These are phyloP conservation scores for Mrakia frigida DNA, from an alignment of 768 basidiomycete genomes.

Conservation along the genomic window DNA sequence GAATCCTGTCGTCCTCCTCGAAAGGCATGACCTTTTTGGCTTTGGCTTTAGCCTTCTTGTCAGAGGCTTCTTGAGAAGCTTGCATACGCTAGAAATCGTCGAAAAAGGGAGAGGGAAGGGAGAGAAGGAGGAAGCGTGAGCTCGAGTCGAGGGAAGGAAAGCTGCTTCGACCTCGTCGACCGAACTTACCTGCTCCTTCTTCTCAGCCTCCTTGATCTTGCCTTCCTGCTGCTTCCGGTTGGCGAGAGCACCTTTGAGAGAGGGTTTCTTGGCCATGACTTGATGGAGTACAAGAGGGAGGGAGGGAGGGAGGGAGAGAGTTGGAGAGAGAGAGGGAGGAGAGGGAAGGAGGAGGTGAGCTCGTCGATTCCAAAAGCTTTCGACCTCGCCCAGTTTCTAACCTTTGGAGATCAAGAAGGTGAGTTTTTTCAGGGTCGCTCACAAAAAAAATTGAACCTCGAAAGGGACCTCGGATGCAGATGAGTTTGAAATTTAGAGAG, in stretches of 20 bases:
- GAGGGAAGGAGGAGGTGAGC: neutral
- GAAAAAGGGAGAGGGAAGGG: neutral
- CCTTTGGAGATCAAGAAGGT: too few relatives aligned
- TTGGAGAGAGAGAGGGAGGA: neutral
- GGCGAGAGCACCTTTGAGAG: conserved; percentile 9
- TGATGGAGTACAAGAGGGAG: neutral
- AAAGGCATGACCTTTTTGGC: conserved; percentile 23
- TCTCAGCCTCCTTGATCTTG: conserved; percentile 26
- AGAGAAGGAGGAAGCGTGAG: neutral
- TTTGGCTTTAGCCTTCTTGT: conserved; percentile 26
- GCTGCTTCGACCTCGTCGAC: neutral
- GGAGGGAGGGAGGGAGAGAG: neutral
- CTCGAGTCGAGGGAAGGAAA: neutral
- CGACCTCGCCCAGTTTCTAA: neutral
- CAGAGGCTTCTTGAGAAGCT: conserved; percentile 13
- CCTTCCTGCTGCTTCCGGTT: conserved; percentile 14
- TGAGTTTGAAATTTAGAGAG: too few relatives aligned
- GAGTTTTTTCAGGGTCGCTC: too few relatives aligned
- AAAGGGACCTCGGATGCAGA: too few relatives aligned
- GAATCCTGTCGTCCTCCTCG: conserved; percentile 42
- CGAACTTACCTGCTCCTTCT: conserved; percentile 14
- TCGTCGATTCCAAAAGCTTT: neutral
- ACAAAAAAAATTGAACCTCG: too few relatives aligned
- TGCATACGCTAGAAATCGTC: neutral
- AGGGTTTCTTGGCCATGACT: conserved; percentile 6